These are phyloP conservation scores for Sarcodon aspratus DNA, from an alignment of 768 basidiomycete genomes.

Conservation along the genomic window DNA sequence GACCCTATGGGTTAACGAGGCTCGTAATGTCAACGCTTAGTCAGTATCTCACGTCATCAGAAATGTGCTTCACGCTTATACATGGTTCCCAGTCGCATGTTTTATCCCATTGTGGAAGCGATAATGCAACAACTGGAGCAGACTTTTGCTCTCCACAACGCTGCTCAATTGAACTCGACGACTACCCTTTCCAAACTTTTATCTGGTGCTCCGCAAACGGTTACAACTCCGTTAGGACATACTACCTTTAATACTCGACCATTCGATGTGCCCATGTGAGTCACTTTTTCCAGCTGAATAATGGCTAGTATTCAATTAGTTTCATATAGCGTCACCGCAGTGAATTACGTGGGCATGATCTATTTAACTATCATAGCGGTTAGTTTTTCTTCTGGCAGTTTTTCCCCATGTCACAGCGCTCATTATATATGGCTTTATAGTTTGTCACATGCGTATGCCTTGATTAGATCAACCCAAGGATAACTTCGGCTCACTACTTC, in stretches of 20 bases:
- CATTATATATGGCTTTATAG: not conserved
- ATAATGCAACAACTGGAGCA: slow-evolving; percentile 28
- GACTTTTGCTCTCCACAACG: slow-evolving; percentile 22
- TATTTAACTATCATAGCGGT: slow-evolving; percentile 19
- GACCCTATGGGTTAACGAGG: slow-evolving; percentile 34
- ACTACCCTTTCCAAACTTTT: slow-evolving; percentile 24
- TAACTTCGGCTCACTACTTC: not conserved
- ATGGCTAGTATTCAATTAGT: not conserved
- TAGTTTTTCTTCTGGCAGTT: not conserved
- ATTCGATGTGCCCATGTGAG: slow-evolving; percentile 49
- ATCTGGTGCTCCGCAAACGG: slow-evolving; percentile 33
- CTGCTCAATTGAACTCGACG: slow-evolving; percentile 12
- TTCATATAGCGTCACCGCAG: slow-evolving; percentile 13
- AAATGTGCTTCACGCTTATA: not conserved
- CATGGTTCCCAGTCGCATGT: not conserved
- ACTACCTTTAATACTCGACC: slow-evolving; percentile 38
- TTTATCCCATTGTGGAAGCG: slow-evolving; percentile 7
- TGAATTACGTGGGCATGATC: slow-evolving; percentile 21
- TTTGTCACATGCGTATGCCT: slow-evolving; percentile 5
- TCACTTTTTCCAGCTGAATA: slow-evolving; percentile 1
- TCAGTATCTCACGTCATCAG: slow-evolving; percentile 18
- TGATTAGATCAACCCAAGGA: not conserved
- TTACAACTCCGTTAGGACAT: slow-evolving; percentile 38
- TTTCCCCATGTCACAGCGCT: not conserved
- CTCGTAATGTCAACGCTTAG: slow-evolving; percentile 50